phyloP scores from a whole-genome alignment of 305 asterid genomes.

The Solanum aculeatissimum region DNA sequence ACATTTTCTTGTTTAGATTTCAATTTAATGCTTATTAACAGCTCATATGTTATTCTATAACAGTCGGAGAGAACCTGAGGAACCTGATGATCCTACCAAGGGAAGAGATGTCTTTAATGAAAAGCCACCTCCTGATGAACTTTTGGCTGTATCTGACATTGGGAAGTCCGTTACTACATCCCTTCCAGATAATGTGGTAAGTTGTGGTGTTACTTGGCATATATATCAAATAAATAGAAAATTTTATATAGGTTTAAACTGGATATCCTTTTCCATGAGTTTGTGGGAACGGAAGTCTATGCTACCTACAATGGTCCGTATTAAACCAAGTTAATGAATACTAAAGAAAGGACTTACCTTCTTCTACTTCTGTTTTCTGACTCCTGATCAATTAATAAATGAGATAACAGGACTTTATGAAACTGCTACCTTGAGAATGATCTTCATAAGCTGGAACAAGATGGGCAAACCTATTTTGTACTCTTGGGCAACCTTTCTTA shows the following conservation, averaged over 20 bases:
- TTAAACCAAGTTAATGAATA: background rate
- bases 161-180: constrained; percentile 83
- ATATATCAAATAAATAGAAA: background rate
- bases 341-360: background rate
- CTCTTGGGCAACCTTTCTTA: background rate
- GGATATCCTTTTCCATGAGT: background rate
- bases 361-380: background rate
- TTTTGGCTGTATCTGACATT: constrained; percentile 79
- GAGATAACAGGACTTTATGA: background rate
- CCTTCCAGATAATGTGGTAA: constrained; percentile 91
- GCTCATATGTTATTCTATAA: constrained; percentile 2
- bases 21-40: background rate
- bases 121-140: constrained; percentile 96
- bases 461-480: background rate
- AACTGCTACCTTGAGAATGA: background rate
- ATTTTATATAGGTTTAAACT: background rate
- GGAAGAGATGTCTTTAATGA: constrained; percentile 98
- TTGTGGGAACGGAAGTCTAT: background rate
- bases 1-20: background rate
- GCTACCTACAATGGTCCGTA: background rate
- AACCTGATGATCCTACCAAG: constrained; percentile 93
- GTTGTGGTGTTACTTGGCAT: constrained; percentile 4
- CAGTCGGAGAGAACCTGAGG: constrained; percentile 97
- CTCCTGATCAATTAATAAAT: background rate
- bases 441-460: background rate